Base-by-base conservation (phyloP, 345 rosid genomes). In the Citrus trifoliata region DNA sequence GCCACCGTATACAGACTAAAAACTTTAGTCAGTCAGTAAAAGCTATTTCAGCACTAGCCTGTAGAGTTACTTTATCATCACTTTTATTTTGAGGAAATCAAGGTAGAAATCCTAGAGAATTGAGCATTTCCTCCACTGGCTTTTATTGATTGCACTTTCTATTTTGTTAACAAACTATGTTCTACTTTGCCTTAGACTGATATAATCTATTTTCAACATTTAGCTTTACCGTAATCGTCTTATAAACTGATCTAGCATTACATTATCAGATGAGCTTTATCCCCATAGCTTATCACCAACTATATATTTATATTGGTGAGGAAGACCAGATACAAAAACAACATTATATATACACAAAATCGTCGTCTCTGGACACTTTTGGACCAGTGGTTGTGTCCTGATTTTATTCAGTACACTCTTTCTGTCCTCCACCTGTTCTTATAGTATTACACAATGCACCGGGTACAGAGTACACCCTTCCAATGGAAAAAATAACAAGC, bases 1-100 rank as follows among this genome's bases (percentile, higher is more conserved):
- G 72, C 72, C 73, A 33, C 27, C 32, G 22, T 77, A 77, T 59
- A 62, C 80, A 70, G 56, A 53, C 71, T 67, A 32, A 27, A 51
- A 40, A 80, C 32, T 37, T 62, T 33, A 4, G 70, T 30, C 25
- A 21, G 14, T 67, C 2, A 42, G 64, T 76, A 30, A n/a, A n/a
- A n/a, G n/a, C n/a, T n/a, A n/a, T n/a, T n/a, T n/a, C n/a, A n/a
- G n/a, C n/a, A n/a, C n/a, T n/a, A n/a, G n/a, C n/a, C n/a, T n/a
- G n/a, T n/a, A n/a, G n/a, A n/a, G n/a, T n/a, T n/a, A n/a, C n/a
- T n/a, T n/a, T n/a, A n/a, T n/a, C n/a, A n/a, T n/a, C n/a, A n/a
- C n/a, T n/a, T n/a, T n/a, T n/a, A n/a, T n/a, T n/a, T n/a, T n/a
- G n/a, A n/a, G n/a, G n/a, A n/a, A 27, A 42, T 74, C n/a, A 51